Evolutionary conservation across 2,329 filamentous ascomycete genomes (phyloP), one percentile per base, ranked within the genome.

Genomic region (Botrytis cinerea): DNA sequence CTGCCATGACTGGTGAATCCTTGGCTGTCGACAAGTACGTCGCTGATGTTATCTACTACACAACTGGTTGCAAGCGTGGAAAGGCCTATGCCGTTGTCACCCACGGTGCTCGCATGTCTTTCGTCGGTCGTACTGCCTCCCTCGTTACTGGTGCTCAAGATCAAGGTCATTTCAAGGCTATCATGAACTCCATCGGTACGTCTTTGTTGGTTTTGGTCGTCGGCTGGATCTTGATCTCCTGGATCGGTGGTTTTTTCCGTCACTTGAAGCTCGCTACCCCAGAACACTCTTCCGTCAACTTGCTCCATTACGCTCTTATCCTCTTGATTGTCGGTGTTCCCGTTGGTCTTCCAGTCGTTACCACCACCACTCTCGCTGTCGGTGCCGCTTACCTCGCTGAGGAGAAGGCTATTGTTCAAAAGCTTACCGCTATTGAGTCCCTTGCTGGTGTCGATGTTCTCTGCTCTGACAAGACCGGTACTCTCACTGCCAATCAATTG

Each of bases 381-480:
- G 91, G 91, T 83, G 91, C 91, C 78, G 91, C 91, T 77, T 93
- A 93, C 83, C 87, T 93, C 76, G 91, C 91, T 71, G 89, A 93
- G 85, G 89, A 93, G 82, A 91, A 93, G 84, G 91, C 91, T 75
- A 93, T 93, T 76, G 91, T 93, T 70, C 91, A 93, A 85, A 93
- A 93, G 85, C 86, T 93, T 76, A 93, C 91, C 76, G 91, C 91
- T 75, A 93, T 93, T 77, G 91, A 93, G 83, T 93, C 91, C 69
- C 86, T 92, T 75, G 90, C 90, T 81, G 89, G 91, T 88, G 91
- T 93, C 76, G 91, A 93, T 80, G 89, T 93, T 79, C 89, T 93
- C 77, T 94, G 92, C 86, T 93, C 92, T 79, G 92, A 94, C 85
- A 93, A 94, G 88, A 93, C 92, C 63, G 92, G 92, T 85, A 94